These are phyloP conservation scores for Cytospora leucostoma DNA, from an alignment of 2,329 filamentous ascomycete species.

Conservation along the genomic window DNA sequence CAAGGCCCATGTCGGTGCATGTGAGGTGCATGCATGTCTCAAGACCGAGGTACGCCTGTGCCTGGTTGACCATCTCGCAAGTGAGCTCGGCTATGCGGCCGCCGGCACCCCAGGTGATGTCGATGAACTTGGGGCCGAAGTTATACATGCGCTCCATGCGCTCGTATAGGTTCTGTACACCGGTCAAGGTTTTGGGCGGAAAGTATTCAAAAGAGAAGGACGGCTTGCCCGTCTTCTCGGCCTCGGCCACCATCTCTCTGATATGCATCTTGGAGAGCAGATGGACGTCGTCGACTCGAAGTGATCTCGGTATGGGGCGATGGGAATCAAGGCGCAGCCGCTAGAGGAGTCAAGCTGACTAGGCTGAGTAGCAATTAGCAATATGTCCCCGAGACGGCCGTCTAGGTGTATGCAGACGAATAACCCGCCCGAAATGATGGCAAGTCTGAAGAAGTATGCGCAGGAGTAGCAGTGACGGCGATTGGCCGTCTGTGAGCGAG, in stretches of 20 bases:
- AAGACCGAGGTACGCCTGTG: conserved; percentile 90
- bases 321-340: background rate
- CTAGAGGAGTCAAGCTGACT: too few relatives aligned
- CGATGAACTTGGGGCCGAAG: conserved; percentile 91
- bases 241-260: conserved; percentile 83
- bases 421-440: background rate
- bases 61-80: conserved; percentile 95
- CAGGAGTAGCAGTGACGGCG: background rate
- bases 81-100: conserved; percentile 89
- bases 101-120: conserved; percentile 97
- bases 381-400: conserved; percentile 5
- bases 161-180: conserved; percentile 98
- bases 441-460: background rate
- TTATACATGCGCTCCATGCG: conserved; percentile 99
- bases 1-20: conserved; percentile 95
- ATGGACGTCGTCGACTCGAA: conserved; percentile 2
- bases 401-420: conserved; percentile 6
- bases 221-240: conserved; percentile 74
- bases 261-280: conserved; percentile 76
- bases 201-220: conserved; percentile 99
- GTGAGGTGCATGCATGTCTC: conserved; percentile 99
- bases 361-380: conserved; percentile 10
- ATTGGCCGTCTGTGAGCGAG: conserved; percentile 1
- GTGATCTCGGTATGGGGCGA: background rate
- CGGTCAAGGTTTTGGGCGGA: conserved; percentile 94